Percentiles rank a stretch among this genome's conserved stretches.
Evolutionary conservation across 768 basidiomycete species (phyloP).

Genomic region (Boletus subparvulus): DNA sequence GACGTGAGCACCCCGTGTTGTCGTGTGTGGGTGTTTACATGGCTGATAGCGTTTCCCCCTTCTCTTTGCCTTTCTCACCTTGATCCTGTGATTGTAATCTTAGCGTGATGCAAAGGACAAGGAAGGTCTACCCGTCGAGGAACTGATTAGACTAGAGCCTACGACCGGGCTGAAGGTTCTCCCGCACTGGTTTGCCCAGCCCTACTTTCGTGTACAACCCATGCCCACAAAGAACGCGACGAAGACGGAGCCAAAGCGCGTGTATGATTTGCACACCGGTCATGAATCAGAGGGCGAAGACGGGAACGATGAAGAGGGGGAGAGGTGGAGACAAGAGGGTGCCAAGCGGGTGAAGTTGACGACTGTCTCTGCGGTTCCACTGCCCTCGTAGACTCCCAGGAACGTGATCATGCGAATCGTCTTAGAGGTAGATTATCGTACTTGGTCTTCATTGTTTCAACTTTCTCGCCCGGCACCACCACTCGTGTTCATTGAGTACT

Average conservation of each 20-base stretch:
- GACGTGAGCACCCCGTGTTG: conserved; percentile 39
- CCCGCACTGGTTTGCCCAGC: conserved; percentile 73
- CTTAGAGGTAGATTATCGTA: too few relatives aligned
- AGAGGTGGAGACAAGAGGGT: not conserved
- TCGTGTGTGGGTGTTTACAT: not conserved
- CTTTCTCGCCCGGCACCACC: too few relatives aligned
- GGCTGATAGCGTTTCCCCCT: not conserved
- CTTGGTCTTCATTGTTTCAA: not conserved
- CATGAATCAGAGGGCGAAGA: not conserved
- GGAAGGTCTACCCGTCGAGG: conserved; percentile 31
- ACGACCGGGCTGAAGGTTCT: conserved; percentile 51
- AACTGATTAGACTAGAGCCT: conserved; percentile 43
- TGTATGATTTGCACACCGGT: not conserved
- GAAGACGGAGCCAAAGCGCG: conserved; percentile 9
- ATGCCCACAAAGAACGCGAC: not conserved
- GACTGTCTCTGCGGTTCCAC: not conserved
- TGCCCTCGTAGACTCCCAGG: not conserved
- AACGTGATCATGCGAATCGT: not conserved
- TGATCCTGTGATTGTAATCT: not conserved
- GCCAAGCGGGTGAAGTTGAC: conserved; percentile 12
- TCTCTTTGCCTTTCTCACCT: not conserved
- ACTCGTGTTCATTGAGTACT: not conserved
- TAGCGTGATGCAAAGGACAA: conserved; percentile 49
- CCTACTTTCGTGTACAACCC: conserved; percentile 46
- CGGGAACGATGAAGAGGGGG: not conserved